These are phyloP conservation scores for Aquilaria sinensis DNA, from an alignment of 345 rosid genomes.

Conservation along the genomic window DNA sequence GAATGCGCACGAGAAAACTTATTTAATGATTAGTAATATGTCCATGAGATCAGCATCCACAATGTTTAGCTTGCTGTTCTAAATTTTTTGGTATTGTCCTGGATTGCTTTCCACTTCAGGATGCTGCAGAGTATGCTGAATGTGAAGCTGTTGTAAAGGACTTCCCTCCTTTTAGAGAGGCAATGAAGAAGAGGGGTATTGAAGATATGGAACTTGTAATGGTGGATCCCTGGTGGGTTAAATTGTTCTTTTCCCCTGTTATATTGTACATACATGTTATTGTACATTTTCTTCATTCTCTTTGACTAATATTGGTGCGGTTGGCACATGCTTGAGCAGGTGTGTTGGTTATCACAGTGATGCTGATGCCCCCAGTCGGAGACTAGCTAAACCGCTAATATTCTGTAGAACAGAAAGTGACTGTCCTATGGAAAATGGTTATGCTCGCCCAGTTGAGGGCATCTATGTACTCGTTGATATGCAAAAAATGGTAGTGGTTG, in stretches of 20 bases:
- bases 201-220: conserved; percentile 92
- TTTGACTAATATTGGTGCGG: too few species aligned
- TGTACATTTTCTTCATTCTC: not conserved
- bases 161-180: conserved; percentile 70
- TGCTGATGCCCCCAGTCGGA: conserved; percentile 75
- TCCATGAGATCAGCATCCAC: too few species aligned
- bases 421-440: conserved; percentile 95
- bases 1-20: too few species aligned
- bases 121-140: conserved; percentile 84
- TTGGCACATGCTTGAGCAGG: conserved; percentile 33
- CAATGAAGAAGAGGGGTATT: conserved; percentile 87
- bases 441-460: conserved; percentile 94
- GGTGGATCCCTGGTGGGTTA: conserved; percentile 80
- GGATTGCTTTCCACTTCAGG: conserved; percentile 30
- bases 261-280: not conserved
- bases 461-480: conserved; percentile 77
- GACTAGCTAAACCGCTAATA: conserved; percentile 90
- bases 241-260: not conserved
- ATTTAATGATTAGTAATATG: too few species aligned
- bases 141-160: conserved; percentile 90
- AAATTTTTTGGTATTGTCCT: too few species aligned
- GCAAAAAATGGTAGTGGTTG: conserved; percentile 87
- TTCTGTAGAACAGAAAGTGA: conserved; percentile 93
- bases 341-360: conserved; percentile 79
- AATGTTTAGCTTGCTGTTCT: too few species aligned